phyloP scores from a whole-genome alignment of 352 stramenopile genomes.

The Globisporangium irregulare region DNA sequence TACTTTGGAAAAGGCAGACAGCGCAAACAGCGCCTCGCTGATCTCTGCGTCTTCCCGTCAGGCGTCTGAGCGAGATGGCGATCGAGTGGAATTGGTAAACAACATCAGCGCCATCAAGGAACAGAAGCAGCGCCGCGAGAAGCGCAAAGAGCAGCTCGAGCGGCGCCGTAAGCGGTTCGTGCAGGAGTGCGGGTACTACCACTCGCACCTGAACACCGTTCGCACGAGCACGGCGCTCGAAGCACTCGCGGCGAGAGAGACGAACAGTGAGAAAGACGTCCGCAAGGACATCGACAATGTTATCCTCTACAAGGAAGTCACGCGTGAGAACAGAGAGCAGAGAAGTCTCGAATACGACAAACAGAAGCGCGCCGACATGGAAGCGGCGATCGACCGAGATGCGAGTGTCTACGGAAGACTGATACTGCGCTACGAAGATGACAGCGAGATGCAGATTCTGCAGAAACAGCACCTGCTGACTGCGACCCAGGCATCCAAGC shows the following conservation, averaged over 20 bases:
- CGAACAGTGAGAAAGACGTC: conserved; percentile 42
- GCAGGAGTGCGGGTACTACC: conserved; percentile 41
- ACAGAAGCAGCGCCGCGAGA: conserved; percentile 45
- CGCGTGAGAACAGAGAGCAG: conserved; percentile 49
- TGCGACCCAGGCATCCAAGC: conserved; percentile 33
- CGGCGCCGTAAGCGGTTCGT: conserved; percentile 60
- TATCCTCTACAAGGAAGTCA: conserved; percentile 66
- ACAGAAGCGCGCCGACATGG: conserved; percentile 41
- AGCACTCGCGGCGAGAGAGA: conserved; percentile 39
- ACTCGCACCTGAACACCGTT: conserved; percentile 25
- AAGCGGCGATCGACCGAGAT: conserved; percentile 52
- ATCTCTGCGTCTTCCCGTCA: conserved; percentile 4
- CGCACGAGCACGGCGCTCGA: conserved; percentile 41
- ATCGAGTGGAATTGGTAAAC: neutral
- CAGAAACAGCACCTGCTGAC: conserved; percentile 31
- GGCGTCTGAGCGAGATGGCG: conserved; percentile 5
- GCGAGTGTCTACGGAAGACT: conserved; percentile 46
- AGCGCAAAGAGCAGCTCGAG: conserved; percentile 48
- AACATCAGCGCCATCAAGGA: conserved; percentile 35
- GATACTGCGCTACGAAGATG: conserved; percentile 61
- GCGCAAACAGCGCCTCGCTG: neutral
- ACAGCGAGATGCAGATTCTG: conserved; percentile 40
- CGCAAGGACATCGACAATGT: conserved; percentile 43
- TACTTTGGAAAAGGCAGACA: conserved; percentile 30
- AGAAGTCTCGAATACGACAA: conserved; percentile 48